Percentiles rank a stretch among this genome's conserved stretches.
These are phyloP conservation scores for Trypanosoma lewisi DNA, from an alignment of 208 protist genomes.

Conservation along the genomic window DNA sequence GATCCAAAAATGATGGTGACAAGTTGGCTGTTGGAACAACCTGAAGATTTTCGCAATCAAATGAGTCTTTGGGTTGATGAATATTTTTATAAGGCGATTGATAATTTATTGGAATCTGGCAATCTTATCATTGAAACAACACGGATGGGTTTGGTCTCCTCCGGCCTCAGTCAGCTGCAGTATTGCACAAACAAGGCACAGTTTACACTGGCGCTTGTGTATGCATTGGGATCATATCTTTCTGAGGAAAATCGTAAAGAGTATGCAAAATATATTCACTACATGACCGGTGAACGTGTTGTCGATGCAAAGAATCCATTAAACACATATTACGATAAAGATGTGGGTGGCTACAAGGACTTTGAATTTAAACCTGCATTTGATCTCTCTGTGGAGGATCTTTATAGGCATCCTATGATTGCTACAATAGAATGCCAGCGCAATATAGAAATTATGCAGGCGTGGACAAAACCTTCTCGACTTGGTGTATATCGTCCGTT, in stretches of 20 bases:
- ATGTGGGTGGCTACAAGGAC: constrained; percentile 47
- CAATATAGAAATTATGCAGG: constrained; percentile 84
- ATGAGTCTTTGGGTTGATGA: constrained; percentile 89
- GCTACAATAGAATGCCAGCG: constrained; percentile 94
- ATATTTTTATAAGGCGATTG: constrained; percentile 93
- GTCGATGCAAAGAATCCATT: constrained; percentile 86
- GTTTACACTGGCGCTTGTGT: constrained; percentile 90
- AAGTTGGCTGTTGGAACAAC: constrained; percentile 90
- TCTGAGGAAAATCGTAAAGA: constrained; percentile 65
- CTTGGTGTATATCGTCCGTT: constrained; percentile 90
- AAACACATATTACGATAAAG: constrained; percentile 83
- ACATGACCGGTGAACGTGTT: constrained; percentile 77
- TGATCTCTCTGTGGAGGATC: constrained; percentile 83
- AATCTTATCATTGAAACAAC: constrained; percentile 91
- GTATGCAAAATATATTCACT: constrained; percentile 91
- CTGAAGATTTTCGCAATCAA: constrained; percentile 58
- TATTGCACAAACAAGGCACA: constrained; percentile 82
- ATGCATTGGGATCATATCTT: constrained; percentile 95
- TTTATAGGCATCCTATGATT: constrained; percentile 89
- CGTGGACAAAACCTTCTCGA: constrained; percentile 87
- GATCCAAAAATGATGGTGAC: constrained; percentile 90
- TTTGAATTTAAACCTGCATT: constrained; percentile 77
- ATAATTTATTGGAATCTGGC: constrained; percentile 70
- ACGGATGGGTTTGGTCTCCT: constrained; percentile 90
- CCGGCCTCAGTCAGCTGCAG: constrained; percentile 91